Percentiles rank a stretch among this genome's conserved stretches.
These are phyloP conservation scores for Entomortierella lignicola DNA, from an alignment of 192 early-diverging fungal species.

Conservation along the genomic window DNA sequence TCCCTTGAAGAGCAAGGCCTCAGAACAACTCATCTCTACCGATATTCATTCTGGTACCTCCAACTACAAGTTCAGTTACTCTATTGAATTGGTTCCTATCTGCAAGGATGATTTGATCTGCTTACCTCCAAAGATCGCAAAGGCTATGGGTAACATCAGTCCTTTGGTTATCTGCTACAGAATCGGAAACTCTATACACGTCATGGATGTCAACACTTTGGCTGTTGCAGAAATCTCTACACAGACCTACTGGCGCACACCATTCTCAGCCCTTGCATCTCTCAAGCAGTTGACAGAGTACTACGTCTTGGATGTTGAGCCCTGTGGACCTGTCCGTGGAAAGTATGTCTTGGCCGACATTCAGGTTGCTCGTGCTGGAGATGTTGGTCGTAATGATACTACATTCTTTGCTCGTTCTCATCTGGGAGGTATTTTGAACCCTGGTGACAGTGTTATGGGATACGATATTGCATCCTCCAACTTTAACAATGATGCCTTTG, in stretches of 20 bases:
- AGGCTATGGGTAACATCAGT: conserved; percentile 83
- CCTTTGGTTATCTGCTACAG: conserved; percentile 87
- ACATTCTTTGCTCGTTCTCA: conserved; percentile 91
- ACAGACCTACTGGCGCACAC: conserved; percentile 84
- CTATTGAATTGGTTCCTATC: conserved; percentile 94
- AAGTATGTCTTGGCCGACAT: conserved; percentile 89
- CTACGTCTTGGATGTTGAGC: conserved; percentile 94
- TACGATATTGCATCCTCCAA: conserved; percentile 91
- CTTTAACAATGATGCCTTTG: conserved; percentile 92
- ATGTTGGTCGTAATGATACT: conserved; percentile 87
- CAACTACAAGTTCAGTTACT: conserved; percentile 98
- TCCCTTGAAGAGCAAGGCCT: conserved; percentile 86
- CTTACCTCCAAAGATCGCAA: conserved; percentile 87
- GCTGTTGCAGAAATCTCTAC: conserved; percentile 77
- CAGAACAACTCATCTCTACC: conserved; percentile 95
- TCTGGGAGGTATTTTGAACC: conserved; percentile 88
- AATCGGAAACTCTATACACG: conserved; percentile 86
- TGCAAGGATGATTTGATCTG: conserved; percentile 97
- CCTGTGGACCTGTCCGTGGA: conserved; percentile 78
- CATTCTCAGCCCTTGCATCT: conserved; percentile 81
- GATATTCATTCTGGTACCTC: conserved; percentile 92
- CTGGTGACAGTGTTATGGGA: conserved; percentile 92
- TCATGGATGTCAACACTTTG: conserved; percentile 91
- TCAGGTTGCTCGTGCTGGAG: conserved; percentile 81
- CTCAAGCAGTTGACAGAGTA: conserved; percentile 89